These are phyloP conservation scores for Xylariaceae sp. DNA, from an alignment of 2,329 filamentous ascomycete genomes.

Conservation along the genomic window DNA sequence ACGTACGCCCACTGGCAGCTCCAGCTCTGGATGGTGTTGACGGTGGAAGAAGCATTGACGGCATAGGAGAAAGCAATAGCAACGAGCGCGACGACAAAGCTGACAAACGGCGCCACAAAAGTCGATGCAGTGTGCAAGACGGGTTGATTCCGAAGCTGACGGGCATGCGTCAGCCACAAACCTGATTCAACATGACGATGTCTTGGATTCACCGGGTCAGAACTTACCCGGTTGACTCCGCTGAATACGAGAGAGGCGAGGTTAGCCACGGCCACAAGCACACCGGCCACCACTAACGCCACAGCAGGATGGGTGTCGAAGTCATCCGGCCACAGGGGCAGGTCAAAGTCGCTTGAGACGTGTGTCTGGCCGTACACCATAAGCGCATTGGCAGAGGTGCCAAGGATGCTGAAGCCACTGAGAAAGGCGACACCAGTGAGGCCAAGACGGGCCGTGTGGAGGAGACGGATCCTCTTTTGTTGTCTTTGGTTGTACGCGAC, in stretches of 20 bases:
- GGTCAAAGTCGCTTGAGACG: slow-evolving; percentile 42
- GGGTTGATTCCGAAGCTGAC: slow-evolving; percentile 39
- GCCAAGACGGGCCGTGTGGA: slow-evolving; percentile 45
- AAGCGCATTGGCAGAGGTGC: slow-evolving; percentile 51
- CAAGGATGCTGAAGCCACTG: slow-evolving; percentile 50
- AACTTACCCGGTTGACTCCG: slow-evolving; percentile 49
- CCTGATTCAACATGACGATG: background rate
- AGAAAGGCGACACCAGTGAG: slow-evolving; percentile 49
- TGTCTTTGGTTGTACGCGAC: slow-evolving; percentile 40
- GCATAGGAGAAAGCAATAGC: slow-evolving; percentile 56
- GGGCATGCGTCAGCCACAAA: slow-evolving; percentile 12
- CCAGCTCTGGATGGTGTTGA: slow-evolving; percentile 59
- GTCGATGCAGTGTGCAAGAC: slow-evolving; percentile 36
- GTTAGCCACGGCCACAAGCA: slow-evolving; percentile 48
- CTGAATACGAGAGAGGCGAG: slow-evolving; percentile 45
- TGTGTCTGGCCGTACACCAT: slow-evolving; percentile 53
- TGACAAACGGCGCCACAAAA: slow-evolving; percentile 40
- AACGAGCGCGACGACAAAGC: slow-evolving; percentile 46
- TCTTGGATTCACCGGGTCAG: background rate
- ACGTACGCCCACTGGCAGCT: slow-evolving; percentile 56
- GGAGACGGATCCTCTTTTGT: slow-evolving; percentile 34
- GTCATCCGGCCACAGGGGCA: slow-evolving; percentile 55
- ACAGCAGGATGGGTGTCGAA: slow-evolving; percentile 56
- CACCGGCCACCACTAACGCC: slow-evolving; percentile 50
- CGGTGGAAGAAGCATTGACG: slow-evolving; percentile 48